Evolutionary conservation across 305 asterid genomes (phyloP).

Genomic region (Fraxinus floribunda): DNA sequence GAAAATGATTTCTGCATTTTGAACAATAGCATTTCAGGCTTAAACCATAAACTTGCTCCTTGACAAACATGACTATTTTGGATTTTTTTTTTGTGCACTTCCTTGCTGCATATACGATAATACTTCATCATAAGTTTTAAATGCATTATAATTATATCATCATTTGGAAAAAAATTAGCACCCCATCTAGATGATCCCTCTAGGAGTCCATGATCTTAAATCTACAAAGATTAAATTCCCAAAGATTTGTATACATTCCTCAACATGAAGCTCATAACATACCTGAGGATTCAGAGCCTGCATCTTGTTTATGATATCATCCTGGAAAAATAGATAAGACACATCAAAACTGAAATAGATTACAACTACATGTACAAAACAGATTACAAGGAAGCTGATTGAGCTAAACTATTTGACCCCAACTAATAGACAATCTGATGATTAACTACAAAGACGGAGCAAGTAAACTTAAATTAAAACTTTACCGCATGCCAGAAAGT

Average conservation of each 20-base stretch:
- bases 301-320: conserved; percentile 64
- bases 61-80: not conserved
- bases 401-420: conserved; percentile 5
- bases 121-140: not conserved
- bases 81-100: not conserved
- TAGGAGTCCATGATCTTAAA: not conserved
- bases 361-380: not conserved
- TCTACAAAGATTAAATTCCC: not conserved
- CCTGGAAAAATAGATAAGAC: conserved; percentile 45
- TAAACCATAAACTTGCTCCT: not conserved
- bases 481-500: not conserved
- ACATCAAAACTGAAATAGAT: conserved; percentile 1
- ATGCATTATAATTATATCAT: not conserved
- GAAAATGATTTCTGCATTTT: not conserved
- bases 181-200: not conserved
- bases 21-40: not conserved
- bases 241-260: conserved; percentile 5
- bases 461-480: not conserved
- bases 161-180: not conserved
- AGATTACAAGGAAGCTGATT: not conserved
- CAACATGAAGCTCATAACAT: conserved; percentile 18
- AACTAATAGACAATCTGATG: conserved; percentile 10
- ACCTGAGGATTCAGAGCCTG: conserved; percentile 89
- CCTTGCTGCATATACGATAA: not conserved
- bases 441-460: conserved; percentile 7